Conservation (phyloP, 2,329 filamentous ascomycete genomes). For the Corynespora cassiicola region DNA sequence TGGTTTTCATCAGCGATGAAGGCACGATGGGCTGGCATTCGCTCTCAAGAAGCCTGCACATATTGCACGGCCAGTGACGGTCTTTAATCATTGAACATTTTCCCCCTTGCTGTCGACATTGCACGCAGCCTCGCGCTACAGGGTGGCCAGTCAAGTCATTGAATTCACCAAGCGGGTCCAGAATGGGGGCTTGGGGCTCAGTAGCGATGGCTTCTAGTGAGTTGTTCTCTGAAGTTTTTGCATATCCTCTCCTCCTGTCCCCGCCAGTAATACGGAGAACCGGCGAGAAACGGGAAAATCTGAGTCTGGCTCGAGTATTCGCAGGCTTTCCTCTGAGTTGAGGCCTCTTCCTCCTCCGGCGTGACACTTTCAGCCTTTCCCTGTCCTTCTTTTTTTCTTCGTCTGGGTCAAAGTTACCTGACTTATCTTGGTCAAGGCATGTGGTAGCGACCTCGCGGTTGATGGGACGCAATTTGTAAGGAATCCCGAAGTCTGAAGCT, state of each 20-base stretch:
- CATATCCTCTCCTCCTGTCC: too few species aligned
- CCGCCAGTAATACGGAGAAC: too few species aligned
- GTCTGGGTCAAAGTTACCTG: constrained; percentile 44
- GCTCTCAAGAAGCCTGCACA: constrained; percentile 22
- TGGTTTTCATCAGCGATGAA: constrained; percentile 33
- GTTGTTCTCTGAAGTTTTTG: constrained; percentile 9
- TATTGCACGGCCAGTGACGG: constrained; percentile 32
- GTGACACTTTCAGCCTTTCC: too few species aligned
- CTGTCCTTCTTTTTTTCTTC: constrained; percentile 22
- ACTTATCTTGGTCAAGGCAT: constrained; percentile 46
- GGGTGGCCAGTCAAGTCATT: constrained; percentile 43
- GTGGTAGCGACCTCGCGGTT: constrained; percentile 24
- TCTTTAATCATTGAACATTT: constrained; percentile 35
- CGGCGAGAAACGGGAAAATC: too few species aligned
- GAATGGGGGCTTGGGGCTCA: constrained; percentile 19
- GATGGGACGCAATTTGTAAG: too few species aligned
- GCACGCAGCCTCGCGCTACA: constrained; percentile 39
- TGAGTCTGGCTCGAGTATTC: too few species aligned
- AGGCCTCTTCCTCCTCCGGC: too few species aligned
- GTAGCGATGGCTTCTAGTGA: too few species aligned
- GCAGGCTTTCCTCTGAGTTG: too few species aligned
- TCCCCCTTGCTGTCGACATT: constrained; percentile 32
- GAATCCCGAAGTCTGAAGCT: too few species aligned
- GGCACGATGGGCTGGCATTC: constrained; percentile 40
- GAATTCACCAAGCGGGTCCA: constrained; percentile 25